Conservation (phyloP, 176 grass and related monocot species). For the Oryza meyeriana region DNA sequence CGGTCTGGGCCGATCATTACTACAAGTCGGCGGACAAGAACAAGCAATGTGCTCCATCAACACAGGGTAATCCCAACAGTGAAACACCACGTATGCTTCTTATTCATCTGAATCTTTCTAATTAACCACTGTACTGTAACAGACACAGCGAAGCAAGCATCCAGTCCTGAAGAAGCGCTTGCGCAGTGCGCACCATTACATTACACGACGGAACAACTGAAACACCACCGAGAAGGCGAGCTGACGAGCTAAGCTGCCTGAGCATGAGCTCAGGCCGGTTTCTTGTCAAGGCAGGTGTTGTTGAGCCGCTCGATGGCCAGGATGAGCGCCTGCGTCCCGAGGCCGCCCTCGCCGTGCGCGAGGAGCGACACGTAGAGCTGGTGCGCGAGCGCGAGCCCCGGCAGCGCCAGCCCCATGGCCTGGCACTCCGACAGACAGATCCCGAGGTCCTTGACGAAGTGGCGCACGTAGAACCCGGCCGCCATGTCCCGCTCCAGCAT, state of each 20-base stretch:
- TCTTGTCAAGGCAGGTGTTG: constrained; percentile 74
- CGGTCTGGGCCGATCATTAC: not conserved
- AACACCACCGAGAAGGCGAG: not conserved
- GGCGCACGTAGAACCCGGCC: constrained; percentile 85
- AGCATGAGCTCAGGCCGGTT: constrained; percentile 3
- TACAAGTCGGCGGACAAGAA: not conserved
- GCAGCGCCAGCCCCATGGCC: constrained; percentile 87
- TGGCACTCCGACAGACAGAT: constrained; percentile 95
- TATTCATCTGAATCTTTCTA: constrained; percentile 25
- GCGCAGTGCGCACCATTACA: not conserved
- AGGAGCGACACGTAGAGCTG: constrained; percentile 85
- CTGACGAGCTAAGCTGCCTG: not conserved
- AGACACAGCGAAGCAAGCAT: not conserved
- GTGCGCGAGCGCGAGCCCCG: constrained; percentile 80
- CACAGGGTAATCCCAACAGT: not conserved
- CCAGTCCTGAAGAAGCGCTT: not conserved
- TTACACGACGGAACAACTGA: constrained; percentile 3
- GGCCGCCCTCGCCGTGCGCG: constrained; percentile 73
- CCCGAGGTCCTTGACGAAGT: constrained; percentile 95
- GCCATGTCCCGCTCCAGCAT: constrained; percentile 90
- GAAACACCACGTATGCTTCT: constrained; percentile 9
- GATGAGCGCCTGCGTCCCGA: constrained; percentile 87
- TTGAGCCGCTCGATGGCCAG: constrained; percentile 77
- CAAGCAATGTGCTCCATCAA: not conserved
- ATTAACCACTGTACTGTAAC: not conserved